These are phyloP conservation scores for Monotropa hypopitys DNA, from an alignment of 179 eudicot species.

Conservation along the genomic window DNA sequence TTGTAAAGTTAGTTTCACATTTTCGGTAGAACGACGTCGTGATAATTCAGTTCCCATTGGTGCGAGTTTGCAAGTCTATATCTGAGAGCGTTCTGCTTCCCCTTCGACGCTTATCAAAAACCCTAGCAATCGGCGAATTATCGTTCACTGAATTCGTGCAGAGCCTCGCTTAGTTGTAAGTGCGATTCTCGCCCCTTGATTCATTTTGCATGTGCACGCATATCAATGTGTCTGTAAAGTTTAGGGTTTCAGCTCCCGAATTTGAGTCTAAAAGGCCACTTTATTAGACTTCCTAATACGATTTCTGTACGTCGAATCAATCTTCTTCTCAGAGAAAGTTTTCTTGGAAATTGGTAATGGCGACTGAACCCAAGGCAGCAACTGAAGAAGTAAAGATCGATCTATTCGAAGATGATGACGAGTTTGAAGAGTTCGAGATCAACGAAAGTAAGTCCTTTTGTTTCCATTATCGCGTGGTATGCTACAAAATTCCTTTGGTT, in stretches of 20 bases:
- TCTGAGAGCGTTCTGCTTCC: too few relatives aligned
- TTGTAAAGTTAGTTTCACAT: too few relatives aligned
- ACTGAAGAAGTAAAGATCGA: conserved; percentile 57
- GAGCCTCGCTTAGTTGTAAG: not conserved
- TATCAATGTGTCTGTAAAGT: not conserved
- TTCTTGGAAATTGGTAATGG: conserved; percentile 8
- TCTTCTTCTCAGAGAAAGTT: not conserved
- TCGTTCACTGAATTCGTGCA: not conserved
- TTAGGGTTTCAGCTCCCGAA: not conserved
- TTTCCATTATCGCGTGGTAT: not conserved
- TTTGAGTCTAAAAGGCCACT: not conserved
- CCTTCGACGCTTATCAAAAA: too few relatives aligned
- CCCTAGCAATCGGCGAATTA: too few relatives aligned
- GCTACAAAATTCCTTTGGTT: not conserved
- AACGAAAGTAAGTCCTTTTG: conserved; percentile 25
- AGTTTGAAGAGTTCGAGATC: conserved; percentile 65
- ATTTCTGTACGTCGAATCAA: not conserved
- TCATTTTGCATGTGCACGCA: not conserved
- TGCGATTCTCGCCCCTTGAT: not conserved
- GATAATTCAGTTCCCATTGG: too few relatives aligned
- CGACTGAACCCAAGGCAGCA: conserved; percentile 13
- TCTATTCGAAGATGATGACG: conserved; percentile 68
- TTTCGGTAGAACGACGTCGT: too few relatives aligned
- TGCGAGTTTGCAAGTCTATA: too few relatives aligned
- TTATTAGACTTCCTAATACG: not conserved